These are phyloP conservation scores for Fusarium sp. DNA, from an alignment of 2,329 filamentous ascomycete genomes.

Conservation along the genomic window DNA sequence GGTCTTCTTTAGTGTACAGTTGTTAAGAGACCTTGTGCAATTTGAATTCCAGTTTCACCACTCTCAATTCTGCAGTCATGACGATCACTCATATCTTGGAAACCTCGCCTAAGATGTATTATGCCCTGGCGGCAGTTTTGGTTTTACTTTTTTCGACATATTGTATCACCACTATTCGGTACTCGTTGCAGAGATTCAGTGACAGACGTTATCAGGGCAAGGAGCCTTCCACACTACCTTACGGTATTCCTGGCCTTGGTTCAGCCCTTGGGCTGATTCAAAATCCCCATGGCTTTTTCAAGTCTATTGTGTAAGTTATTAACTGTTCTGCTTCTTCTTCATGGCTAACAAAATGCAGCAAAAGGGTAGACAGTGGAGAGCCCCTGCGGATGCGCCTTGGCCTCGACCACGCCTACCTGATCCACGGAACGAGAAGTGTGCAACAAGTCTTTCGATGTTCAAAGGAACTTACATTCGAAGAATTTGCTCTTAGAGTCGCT, in stretches of 20 bases:
- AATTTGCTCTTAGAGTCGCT: conserved; percentile 38
- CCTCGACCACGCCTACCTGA: conserved; percentile 36
- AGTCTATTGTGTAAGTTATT: conserved; percentile 21
- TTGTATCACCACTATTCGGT: conserved; percentile 32
- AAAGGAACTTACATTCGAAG: conserved; percentile 39
- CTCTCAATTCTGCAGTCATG: conserved; percentile 12
- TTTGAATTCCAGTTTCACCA: neutral
- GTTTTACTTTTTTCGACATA: conserved; percentile 28
- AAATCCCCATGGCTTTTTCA: conserved; percentile 39
- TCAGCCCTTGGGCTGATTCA: conserved; percentile 29
- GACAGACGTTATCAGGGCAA: conserved; percentile 30
- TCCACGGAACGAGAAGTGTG: conserved; percentile 34
- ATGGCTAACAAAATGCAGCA: conserved; percentile 4
- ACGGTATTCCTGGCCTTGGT: conserved; percentile 28
- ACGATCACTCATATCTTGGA: neutral
- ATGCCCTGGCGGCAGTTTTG: conserved; percentile 7
- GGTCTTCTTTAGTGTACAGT: conserved; percentile 7
- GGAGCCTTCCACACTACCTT: conserved; percentile 35
- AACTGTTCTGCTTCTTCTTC: rapidly evolving
- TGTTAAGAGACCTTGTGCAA: neutral
- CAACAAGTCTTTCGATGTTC: conserved; percentile 40
- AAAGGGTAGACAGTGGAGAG: conserved; percentile 27
- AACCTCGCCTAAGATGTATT: neutral
- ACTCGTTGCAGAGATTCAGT: conserved; percentile 19
- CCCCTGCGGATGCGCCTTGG: conserved; percentile 35